Conservation (phyloP, 2,329 filamentous ascomycete species). For the Parasarocladium wereldwijsianum region DNA sequence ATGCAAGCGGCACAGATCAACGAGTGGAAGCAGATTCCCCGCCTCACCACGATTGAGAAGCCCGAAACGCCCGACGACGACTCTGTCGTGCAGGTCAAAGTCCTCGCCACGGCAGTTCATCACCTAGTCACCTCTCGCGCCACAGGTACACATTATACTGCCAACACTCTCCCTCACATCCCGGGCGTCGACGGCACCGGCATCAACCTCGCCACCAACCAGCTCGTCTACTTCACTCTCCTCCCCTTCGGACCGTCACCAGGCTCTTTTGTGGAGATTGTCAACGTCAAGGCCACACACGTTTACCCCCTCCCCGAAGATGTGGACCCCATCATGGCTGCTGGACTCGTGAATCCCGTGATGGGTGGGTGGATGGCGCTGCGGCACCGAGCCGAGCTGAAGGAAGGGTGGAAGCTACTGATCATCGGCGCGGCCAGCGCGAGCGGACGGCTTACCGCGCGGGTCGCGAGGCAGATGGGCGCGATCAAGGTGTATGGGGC, state of each 20-base stretch:
- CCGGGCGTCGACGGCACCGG: conserved; percentile 40
- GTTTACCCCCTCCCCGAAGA: conserved; percentile 25
- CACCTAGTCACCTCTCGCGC: conserved; percentile 37
- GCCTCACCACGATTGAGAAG: conserved; percentile 15
- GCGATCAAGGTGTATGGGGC: conserved; percentile 35
- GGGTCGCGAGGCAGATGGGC: conserved; percentile 30
- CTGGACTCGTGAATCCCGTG: conserved; percentile 37
- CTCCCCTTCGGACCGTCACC: conserved; percentile 13
- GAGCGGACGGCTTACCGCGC: conserved; percentile 34
- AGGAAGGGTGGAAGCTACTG: conserved; percentile 28
- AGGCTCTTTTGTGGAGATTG: conserved; percentile 29
- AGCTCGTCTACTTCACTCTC: conserved; percentile 32
- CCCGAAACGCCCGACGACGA: conserved; percentile 18
- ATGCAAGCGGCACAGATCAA: conserved; percentile 24
- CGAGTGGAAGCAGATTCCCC: conserved; percentile 19
- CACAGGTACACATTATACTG: conserved; percentile 37
- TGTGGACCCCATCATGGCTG: conserved; percentile 32
- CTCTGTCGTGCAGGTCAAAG: conserved; percentile 30
- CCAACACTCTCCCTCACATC: conserved; percentile 30
- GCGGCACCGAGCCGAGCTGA: conserved; percentile 24
- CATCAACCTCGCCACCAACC: conserved; percentile 24
- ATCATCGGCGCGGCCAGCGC: conserved; percentile 38
- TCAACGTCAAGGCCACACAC: conserved; percentile 29
- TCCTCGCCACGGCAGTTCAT: conserved; percentile 37
- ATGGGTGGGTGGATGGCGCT: conserved; percentile 45